Conservation (phyloP, 139 green algal species). For the Tetradesmus lagerheimii region DNA sequence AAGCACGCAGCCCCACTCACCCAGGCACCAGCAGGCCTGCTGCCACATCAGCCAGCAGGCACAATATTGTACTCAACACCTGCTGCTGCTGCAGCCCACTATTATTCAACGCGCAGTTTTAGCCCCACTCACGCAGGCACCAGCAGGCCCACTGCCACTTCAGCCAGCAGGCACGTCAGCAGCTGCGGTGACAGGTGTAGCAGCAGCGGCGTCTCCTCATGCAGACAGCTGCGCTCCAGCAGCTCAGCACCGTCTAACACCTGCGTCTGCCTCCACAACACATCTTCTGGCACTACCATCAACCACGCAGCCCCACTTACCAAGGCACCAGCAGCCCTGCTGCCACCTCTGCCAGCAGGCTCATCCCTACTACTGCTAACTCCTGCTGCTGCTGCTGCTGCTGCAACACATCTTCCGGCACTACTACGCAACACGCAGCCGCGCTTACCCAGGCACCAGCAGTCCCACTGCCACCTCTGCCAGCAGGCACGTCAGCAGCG, state of each 20-base stretch:
- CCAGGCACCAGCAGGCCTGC: slow-evolving; percentile 4
- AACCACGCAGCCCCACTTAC: not conserved
- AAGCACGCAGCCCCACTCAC: no score
- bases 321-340: not conserved
- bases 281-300: no score
- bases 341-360: not conserved
- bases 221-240: not conserved
- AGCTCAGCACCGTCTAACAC: no score
- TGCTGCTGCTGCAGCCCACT: slow-evolving; percentile 8
- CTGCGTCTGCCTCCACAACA: no score
- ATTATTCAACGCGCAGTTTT: no score
- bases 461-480: slow-evolving; percentile 28
- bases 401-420: not conserved
- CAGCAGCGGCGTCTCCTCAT: not conserved
- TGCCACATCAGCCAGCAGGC: slow-evolving; percentile 19
- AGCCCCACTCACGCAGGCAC: not conserved
- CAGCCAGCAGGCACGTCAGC: not conserved
- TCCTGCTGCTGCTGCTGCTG: not conserved
- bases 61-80: not conserved
- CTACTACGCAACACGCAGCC: no score
- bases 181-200: slow-evolving; percentile 6
- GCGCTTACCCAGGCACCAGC: slow-evolving; percentile 10
- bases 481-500: not conserved
- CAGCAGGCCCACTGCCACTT: slow-evolving; percentile 25
- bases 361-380: not conserved